Base-by-base conservation (phyloP, 78 protist species). In the Dictyostelium brefeldianum region DNA sequence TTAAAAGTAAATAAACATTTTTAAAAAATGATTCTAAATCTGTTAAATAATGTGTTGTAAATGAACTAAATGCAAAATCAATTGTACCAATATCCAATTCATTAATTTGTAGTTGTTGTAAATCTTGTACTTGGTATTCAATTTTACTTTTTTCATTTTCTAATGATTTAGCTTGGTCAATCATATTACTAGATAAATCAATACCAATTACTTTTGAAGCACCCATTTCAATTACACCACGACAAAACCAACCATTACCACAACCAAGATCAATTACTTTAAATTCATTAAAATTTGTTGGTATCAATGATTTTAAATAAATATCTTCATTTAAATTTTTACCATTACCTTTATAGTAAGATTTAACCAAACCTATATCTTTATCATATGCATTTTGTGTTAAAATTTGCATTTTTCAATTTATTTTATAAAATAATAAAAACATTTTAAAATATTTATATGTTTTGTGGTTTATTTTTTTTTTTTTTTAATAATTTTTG, bases 191-290 rank as follows among this genome's bases (percentile, higher is more conserved):
- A 1, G 70, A 62, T 25, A 62, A 22, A 25, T 62, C 70, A 25
- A 62, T 25, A 22, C 70, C 70, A 25, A 62, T 62, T 11, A 62
- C 41, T 62, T 62, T 11, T 0, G n/a, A 20, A 4, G 22, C 67
- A 57, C 29, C 29, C 17, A 25, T 62, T n/a, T n/a, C 29, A 9
- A 59, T 59, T 17, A 59, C 22, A 25, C 27, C 36, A 11, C 70
- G n/a, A 62, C 70, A 62, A 62, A 62, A 62, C 70, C 70, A 62
- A 1, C 70, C 70, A 22, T 62, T 17, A 62, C 70, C 70, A 62
- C 70, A 62, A n/a, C 70, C 70, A 1, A 62, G 0, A 25, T 62
- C 70, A n/a, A n/a, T 25, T 25, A 62, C 36, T 22, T 22, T 62
- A 10, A 14, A 62, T 25, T 2, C 4, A 11, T 22, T 6, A 59